Percentiles rank a stretch among this genome's conserved stretches.
Conservation (phyloP, 2,329 filamentous ascomycete species). For the Colletotrichum somersetense region DNA sequence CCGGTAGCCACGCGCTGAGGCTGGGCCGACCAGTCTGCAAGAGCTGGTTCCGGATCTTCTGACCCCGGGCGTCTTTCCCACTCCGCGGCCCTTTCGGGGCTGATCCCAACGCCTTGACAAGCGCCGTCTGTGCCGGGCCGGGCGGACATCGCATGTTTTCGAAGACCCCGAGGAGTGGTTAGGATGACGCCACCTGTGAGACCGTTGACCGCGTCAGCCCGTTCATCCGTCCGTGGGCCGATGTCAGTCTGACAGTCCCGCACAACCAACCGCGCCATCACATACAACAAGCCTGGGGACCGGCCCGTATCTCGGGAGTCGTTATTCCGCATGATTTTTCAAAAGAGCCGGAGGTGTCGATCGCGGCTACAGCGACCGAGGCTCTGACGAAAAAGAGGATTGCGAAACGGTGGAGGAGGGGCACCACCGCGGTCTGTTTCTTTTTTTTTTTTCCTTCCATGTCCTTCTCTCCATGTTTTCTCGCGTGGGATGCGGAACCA, state of each 20-base stretch:
- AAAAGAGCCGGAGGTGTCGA: conserved; percentile 2
- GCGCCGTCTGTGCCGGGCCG: conserved; percentile 6
- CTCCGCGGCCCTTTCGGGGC: neutral
- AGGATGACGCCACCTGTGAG: neutral
- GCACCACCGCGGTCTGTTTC: conserved; percentile 16
- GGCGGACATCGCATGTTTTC: conserved; percentile 5
- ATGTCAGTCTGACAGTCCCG: neutral
- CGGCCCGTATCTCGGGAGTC: neutral
- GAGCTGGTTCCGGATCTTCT: neutral
- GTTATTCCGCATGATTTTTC: neutral
- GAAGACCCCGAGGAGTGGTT: neutral
- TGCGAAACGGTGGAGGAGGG: neutral
- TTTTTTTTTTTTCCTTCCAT: neutral
- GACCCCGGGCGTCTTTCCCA: neutral
- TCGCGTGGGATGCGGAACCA: conserved; percentile 11
- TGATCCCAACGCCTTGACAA: neutral
- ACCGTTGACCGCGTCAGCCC: neutral
- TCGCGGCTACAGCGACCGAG: neutral
- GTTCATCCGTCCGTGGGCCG: neutral
- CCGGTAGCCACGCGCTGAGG: conserved; percentile 1
- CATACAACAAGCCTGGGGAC: neutral
- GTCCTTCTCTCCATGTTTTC: too few relatives aligned
- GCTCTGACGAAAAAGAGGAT: conserved; percentile 6
- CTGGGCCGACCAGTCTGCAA: conserved; percentile 2
- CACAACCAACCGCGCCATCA: neutral